These are phyloP conservation scores for Stentor roeselii DNA, from an alignment of 73 alveolate species.

Conservation along the genomic window DNA sequence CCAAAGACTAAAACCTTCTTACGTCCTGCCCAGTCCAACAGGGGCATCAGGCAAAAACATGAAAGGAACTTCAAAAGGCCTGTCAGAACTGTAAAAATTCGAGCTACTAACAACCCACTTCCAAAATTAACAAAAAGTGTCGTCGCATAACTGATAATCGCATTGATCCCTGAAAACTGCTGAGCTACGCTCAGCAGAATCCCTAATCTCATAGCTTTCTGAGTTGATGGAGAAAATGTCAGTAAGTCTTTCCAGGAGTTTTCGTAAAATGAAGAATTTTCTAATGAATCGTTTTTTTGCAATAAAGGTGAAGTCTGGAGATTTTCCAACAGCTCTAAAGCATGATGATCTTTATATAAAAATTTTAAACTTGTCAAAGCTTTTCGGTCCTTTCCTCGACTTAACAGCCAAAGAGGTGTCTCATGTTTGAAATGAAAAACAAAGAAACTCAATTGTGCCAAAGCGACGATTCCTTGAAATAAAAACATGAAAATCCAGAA, in stretches of 20 bases:
- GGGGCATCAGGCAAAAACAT: background rate
- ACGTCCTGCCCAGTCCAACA: slow-evolving; percentile 7
- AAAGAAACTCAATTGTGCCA: background rate
- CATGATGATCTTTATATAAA: background rate
- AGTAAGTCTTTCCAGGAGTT: too few relatives aligned
- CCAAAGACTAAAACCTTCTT: background rate
- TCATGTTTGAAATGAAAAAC: background rate
- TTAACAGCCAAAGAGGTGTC: background rate
- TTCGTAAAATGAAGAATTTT: too few relatives aligned
- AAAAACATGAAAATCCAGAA: slow-evolving; percentile 21
- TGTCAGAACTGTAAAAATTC: background rate
- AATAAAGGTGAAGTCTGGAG: too few relatives aligned
- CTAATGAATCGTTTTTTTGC: too few relatives aligned
- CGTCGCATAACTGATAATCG: background rate
- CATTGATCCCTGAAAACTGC: background rate
- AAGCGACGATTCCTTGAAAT: background rate
- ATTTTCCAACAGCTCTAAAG: background rate
- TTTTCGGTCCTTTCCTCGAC: background rate
- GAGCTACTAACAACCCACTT: background rate
- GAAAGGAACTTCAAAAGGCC: background rate
- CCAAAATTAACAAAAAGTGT: background rate
- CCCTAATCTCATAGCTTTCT: background rate
- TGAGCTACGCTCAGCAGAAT: background rate
- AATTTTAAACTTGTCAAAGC: background rate
- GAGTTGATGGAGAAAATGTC: too few relatives aligned